Conservation (phyloP, 805 yeast genomes). For the Saturnispora besseyi region DNA sequence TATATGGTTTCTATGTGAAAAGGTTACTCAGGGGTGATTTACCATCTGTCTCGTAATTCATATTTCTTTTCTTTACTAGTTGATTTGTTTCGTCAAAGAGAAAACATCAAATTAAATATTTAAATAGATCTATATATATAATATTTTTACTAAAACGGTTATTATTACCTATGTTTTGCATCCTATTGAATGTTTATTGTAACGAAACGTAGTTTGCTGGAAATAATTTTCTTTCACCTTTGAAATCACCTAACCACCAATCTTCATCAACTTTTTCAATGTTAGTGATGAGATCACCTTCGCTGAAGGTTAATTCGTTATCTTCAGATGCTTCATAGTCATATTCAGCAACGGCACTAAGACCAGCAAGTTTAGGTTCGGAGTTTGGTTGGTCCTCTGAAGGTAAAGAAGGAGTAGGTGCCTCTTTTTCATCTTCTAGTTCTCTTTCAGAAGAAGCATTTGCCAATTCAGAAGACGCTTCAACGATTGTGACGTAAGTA, state of each 20-base stretch:
- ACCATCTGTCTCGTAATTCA: background rate
- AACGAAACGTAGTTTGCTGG: conserved; percentile 77
- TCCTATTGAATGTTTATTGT: background rate
- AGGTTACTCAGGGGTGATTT: background rate
- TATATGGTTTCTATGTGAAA: conserved; percentile 34
- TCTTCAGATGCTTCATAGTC: conserved; percentile 89
- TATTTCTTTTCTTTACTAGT: too few relatives aligned
- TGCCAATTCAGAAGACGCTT: conserved; percentile 9
- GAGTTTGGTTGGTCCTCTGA: conserved; percentile 16
- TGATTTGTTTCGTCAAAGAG: too few relatives aligned
- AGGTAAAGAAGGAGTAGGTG: conserved; percentile 6
- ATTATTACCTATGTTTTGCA: background rate
- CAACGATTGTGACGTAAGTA: conserved; percentile 37
- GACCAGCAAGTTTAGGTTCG: conserved; percentile 20
- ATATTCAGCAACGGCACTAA: conserved; percentile 56
- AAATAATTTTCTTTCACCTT: conserved; percentile 77
- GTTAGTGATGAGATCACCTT: conserved; percentile 72
- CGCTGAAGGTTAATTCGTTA: conserved; percentile 78
- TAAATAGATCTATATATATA: background rate
- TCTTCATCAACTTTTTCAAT: conserved; percentile 88
- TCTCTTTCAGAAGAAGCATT: background rate
- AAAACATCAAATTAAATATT: background rate
- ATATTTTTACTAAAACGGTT: background rate
- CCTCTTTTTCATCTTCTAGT: conserved; percentile 11
- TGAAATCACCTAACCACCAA: conserved; percentile 91